Evolutionary conservation across 2,329 filamentous ascomycete species (phyloP).

Genomic region (Aureobasidium lini): DNA sequence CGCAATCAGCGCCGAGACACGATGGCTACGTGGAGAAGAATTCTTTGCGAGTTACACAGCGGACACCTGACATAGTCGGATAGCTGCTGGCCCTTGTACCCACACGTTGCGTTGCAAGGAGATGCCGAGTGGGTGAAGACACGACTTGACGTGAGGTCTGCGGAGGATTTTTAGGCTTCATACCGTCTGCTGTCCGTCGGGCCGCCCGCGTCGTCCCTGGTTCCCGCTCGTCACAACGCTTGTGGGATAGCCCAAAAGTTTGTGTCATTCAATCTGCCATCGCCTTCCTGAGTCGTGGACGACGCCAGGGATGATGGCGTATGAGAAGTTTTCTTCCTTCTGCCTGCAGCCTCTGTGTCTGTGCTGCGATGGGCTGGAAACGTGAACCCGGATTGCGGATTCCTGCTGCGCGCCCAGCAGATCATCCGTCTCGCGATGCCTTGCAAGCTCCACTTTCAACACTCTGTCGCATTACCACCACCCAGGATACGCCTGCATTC

Average conservation of each 20-base stretch:
- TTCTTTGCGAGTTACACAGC: conserved; percentile 1
- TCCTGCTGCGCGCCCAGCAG: conserved; percentile 10
- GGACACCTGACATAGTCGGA: conserved; percentile 1
- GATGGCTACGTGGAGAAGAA: conserved; percentile 7
- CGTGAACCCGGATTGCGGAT: conserved; percentile 9
- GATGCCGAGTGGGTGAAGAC: neutral
- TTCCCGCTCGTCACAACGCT: conserved; percentile 9
- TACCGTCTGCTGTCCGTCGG: conserved; percentile 10
- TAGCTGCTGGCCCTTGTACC: neutral
- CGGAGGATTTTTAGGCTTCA: conserved; percentile 11
- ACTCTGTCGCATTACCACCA: conserved; percentile 9
- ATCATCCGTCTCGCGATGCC: conserved; percentile 9
- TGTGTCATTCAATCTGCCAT: neutral
- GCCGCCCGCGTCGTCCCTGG: conserved; percentile 9
- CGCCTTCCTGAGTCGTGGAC: conserved; percentile 3
- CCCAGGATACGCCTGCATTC: conserved; percentile 9
- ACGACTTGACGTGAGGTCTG: conserved; percentile 6
- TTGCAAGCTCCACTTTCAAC: neutral
- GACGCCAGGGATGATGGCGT: conserved; percentile 5
- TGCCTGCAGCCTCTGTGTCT: neutral
- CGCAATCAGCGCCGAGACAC: neutral
- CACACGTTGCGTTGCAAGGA: neutral
- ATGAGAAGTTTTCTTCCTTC: neutral
- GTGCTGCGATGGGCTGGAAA: conserved; percentile 9
- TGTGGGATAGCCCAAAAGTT: conserved; percentile 5